Conservation (phyloP, 768 basidiomycete genomes). For the Sutorius australiensis region DNA sequence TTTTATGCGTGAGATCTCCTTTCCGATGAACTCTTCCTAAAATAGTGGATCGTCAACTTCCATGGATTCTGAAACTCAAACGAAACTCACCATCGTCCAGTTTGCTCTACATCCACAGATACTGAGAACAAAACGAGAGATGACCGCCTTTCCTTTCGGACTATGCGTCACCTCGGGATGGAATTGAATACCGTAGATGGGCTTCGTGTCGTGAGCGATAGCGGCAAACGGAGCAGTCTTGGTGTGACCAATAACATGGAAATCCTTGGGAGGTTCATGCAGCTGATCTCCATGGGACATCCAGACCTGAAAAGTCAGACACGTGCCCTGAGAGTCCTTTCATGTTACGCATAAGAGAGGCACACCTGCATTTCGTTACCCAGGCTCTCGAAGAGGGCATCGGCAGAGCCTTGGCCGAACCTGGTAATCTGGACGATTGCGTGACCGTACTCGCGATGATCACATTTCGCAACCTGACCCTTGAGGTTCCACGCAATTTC, state of each 20-base stretch:
- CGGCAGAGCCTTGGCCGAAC: slow-evolving; percentile 53
- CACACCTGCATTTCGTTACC: slow-evolving; percentile 86
- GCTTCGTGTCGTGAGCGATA: slow-evolving; percentile 84
- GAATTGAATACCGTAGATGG: slow-evolving; percentile 96
- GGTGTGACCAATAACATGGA: slow-evolving; percentile 86
- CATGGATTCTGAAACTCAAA: slow-evolving; percentile 3
- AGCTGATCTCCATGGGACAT: slow-evolving; percentile 99
- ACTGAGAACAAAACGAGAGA: slow-evolving; percentile 76
- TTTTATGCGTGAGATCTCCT: slow-evolving; percentile 90
- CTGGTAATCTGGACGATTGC: slow-evolving; percentile 75
- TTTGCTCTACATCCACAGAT: slow-evolving; percentile 78
- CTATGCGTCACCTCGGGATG: slow-evolving; percentile 99
- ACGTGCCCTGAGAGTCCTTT: background rate
- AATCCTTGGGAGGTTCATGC: slow-evolving; percentile 72
- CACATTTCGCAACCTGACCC: slow-evolving; percentile 79
- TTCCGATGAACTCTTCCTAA: slow-evolving; percentile 95
- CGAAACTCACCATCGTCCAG: slow-evolving; percentile 85
- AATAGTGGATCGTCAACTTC: background rate
- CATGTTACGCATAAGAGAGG: background rate
- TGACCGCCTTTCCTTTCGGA: slow-evolving; percentile 82
- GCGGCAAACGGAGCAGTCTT: slow-evolving; percentile 88
- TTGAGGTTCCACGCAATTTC: slow-evolving; percentile 90
- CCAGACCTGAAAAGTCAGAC: slow-evolving; percentile 74
- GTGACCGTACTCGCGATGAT: slow-evolving; percentile 94
- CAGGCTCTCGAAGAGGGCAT: slow-evolving; percentile 80